A percentile compares a stretch with the other conserved stretches of the same genome.
phyloP scores from a whole-genome alignment of 2,329 filamentous ascomycete genomes.

The Trichoderma citrinoviride region DNA sequence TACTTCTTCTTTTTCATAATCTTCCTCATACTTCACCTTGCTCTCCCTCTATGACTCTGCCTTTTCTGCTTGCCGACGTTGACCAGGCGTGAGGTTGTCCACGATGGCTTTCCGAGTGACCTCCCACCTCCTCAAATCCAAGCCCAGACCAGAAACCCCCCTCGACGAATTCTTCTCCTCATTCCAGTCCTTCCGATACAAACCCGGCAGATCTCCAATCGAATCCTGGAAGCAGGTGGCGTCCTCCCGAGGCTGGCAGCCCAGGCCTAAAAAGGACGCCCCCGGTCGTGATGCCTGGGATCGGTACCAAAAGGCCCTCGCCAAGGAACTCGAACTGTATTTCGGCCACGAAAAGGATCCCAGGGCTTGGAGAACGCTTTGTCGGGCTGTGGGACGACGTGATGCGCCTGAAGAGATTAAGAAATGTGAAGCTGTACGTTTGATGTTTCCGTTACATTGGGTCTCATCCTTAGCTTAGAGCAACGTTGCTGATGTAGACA shows the following conservation, averaged over 20 bases:
- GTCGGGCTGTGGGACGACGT: not conserved
- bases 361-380: conserved; percentile 9
- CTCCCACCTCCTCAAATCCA: no score
- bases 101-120: no score
- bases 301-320: conserved; percentile 3
- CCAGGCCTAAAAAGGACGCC: no score
- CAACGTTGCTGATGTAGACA: not conserved
- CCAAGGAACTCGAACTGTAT: not conserved
- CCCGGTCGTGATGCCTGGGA: not conserved
- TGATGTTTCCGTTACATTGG: not conserved
- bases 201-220: not conserved
- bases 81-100: no score
- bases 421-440: not conserved
- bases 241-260: not conserved
- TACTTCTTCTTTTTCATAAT: no score
- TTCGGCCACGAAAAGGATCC: not conserved
- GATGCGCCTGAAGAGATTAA: not conserved
- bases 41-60: no score
- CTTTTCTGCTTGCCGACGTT: no score
- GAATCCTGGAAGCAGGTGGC: not conserved
- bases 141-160: not conserved
- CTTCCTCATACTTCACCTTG: no score
- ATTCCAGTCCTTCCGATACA: not conserved
- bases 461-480: not conserved
- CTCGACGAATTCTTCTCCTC: conserved; percentile 6